Evolutionary conservation across 225 moss, liverwort and hornwort genomes (phyloP).

Genomic region (Asterella californica): DNA sequence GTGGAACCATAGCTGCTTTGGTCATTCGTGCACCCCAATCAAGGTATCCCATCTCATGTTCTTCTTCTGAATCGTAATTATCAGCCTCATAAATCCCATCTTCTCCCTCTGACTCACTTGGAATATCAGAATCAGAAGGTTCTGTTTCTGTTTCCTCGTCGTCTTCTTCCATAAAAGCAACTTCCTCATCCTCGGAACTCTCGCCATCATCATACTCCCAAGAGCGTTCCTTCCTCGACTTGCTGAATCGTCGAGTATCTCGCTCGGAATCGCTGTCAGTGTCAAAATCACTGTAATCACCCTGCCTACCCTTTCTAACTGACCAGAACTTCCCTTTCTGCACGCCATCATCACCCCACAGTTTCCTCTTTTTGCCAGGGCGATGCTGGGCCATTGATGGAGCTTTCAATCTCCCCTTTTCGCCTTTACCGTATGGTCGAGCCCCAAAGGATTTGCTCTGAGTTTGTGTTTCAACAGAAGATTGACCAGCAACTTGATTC

Average conservation of each 20-base stretch:
- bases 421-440: constrained; percentile 50
- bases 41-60: constrained; percentile 53
- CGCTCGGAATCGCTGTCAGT: constrained; percentile 55
- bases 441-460: constrained; percentile 61
- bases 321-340: constrained; percentile 62
- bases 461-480: constrained; percentile 38
- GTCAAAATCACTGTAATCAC: constrained; percentile 63
- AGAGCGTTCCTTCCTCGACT: constrained; percentile 59
- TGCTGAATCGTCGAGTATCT: constrained; percentile 29
- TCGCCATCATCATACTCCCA: constrained; percentile 84
- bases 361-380: constrained; percentile 54
- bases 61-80: constrained; percentile 66
- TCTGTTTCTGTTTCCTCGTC: constrained; percentile 91
- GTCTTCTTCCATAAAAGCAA: constrained; percentile 69
- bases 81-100: constrained; percentile 77
- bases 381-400: constrained; percentile 41
- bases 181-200: constrained; percentile 81
- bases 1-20: constrained; percentile 99
- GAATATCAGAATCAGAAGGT: constrained; percentile 66
- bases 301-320: constrained; percentile 52
- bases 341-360: constrained; percentile 61
- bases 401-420: constrained; percentile 52
- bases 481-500: constrained; percentile 29
- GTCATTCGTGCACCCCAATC: constrained; percentile 98
- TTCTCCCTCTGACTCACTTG: constrained; percentile 88